Percentiles rank a stretch among this genome's conserved stretches.
phyloP scores from a whole-genome alignment of 805 yeast species.

The Tetrapisispora namnaoensis region DNA sequence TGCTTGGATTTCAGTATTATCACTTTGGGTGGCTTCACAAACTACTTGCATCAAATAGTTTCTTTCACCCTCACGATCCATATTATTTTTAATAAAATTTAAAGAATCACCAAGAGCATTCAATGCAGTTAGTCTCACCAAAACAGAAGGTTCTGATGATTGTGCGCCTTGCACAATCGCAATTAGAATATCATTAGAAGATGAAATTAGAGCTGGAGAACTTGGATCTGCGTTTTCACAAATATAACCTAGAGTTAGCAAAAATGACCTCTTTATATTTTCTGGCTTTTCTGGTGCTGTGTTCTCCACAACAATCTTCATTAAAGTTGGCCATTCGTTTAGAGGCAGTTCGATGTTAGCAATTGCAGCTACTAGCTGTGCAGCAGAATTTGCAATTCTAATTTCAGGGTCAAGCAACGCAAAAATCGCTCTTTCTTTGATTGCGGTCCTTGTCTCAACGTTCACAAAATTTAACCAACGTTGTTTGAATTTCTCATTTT shows the following conservation, averaged over 20 bases:
- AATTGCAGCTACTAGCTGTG: conserved; percentile 91
- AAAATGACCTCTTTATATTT: conserved; percentile 74
- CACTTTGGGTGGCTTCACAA: conserved; percentile 96
- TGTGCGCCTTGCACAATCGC: conserved; percentile 97
- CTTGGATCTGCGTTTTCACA: conserved; percentile 89
- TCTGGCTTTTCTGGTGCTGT: conserved; percentile 72
- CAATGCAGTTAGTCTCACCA: conserved; percentile 81
- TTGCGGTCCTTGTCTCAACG: conserved; percentile 42
- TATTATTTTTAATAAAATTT: conserved; percentile 79
- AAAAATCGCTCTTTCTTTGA: conserved; percentile 54
- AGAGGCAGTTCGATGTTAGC: conserved; percentile 93
- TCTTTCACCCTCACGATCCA: conserved; percentile 89
- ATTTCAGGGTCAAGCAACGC: conserved; percentile 55
- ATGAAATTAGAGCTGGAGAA: conserved; percentile 60
- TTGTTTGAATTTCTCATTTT: conserved; percentile 47
- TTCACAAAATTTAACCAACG: conserved; percentile 64
- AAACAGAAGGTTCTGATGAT: conserved; percentile 58
- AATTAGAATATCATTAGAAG: conserved; percentile 84
- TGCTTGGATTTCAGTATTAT: conserved; percentile 72
- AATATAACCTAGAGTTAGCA: conserved; percentile 86
- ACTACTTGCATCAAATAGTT: conserved; percentile 97
- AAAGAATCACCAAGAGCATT: conserved; percentile 86
- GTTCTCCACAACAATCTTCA: conserved; percentile 74
- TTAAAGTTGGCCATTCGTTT: conserved; percentile 80
- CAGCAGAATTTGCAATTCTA: conserved; percentile 81